These are phyloP conservation scores for Candida rishiriensis DNA, from an alignment of 805 yeast species.

Conservation along the genomic window DNA sequence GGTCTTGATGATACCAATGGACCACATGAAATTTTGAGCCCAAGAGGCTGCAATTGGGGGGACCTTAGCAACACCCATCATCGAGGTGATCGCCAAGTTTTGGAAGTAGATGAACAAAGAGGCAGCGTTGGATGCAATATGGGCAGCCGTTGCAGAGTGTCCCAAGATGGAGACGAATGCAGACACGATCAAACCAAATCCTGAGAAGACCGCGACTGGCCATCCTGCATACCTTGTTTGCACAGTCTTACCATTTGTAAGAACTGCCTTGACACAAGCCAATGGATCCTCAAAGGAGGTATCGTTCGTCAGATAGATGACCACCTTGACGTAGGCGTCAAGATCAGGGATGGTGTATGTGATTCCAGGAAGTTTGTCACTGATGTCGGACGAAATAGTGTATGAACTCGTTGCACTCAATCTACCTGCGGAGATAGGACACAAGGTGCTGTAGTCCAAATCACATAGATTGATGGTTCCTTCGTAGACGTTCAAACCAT, in stretches of 20 bases:
- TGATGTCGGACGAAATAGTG: slow-evolving; percentile 36
- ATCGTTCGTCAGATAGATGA: slow-evolving; percentile 50
- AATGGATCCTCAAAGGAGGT: slow-evolving; percentile 41
- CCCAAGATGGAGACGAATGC: slow-evolving; percentile 85
- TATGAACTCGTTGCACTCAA: slow-evolving; percentile 55
- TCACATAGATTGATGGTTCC: slow-evolving; percentile 61
- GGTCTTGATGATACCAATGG: slow-evolving; percentile 82
- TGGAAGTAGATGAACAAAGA: slow-evolving; percentile 93
- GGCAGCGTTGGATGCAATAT: slow-evolving; percentile 93
- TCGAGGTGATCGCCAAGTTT: slow-evolving; percentile 82
- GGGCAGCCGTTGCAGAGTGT: slow-evolving; percentile 90
- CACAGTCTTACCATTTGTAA: slow-evolving; percentile 88
- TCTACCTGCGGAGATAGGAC: slow-evolving; percentile 88
- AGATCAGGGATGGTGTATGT: slow-evolving; percentile 92
- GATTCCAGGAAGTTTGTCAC: slow-evolving; percentile 63
- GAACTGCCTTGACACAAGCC: slow-evolving; percentile 89
- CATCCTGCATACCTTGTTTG: slow-evolving; percentile 89
- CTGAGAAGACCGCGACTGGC: slow-evolving; percentile 93
- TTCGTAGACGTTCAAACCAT: slow-evolving; percentile 66
- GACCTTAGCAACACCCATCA: slow-evolving; percentile 89
- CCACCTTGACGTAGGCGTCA: slow-evolving; percentile 84
- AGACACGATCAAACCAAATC: slow-evolving; percentile 81
- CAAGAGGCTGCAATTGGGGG: slow-evolving; percentile 98
- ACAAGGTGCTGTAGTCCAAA: slow-evolving; percentile 47
- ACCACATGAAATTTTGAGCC: slow-evolving; percentile 96